Evolutionary conservation across 768 basidiomycete genomes (phyloP).

Genomic region (Boletus bicolor): DNA sequence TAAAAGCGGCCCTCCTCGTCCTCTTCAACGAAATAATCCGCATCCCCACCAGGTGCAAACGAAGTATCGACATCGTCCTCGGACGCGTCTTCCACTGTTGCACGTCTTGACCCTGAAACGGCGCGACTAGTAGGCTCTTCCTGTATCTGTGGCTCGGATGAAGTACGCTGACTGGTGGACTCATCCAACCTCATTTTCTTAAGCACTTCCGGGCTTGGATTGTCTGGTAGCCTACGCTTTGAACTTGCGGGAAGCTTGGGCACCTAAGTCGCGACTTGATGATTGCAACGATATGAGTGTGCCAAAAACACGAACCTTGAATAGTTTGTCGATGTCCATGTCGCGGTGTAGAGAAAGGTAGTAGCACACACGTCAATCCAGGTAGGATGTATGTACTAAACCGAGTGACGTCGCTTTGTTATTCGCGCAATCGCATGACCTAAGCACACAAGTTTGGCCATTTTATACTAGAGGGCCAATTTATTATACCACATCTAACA

Average conservation of each 20-base stretch:
- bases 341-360: neutral
- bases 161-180: conserved; percentile 3
- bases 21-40: conserved; percentile 88
- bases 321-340: conserved; percentile 52
- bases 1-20: conserved; percentile 92
- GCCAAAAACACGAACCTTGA: conserved; percentile 36
- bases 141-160: conserved; percentile 8
- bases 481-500: conserved; percentile 4
- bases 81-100: conserved; percentile 54
- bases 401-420: neutral
- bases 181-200: conserved; percentile 71
- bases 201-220: conserved; percentile 76
- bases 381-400: neutral
- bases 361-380: neutral
- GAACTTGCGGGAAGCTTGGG: conserved; percentile 63
- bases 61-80: conserved; percentile 33
- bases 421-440: conserved; percentile 5
- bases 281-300: neutral
- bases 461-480: neutral
- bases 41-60: conserved; percentile 84
- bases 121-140: conserved; percentile 6
- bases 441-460: neutral
- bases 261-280: conserved; percentile 38
- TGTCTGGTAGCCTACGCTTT: conserved; percentile 74
- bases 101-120: conserved; percentile 36